These are phyloP conservation scores for Cyberlindnera nakhonratchasimensis DNA, from an alignment of 805 yeast genomes.

Conservation along the genomic window DNA sequence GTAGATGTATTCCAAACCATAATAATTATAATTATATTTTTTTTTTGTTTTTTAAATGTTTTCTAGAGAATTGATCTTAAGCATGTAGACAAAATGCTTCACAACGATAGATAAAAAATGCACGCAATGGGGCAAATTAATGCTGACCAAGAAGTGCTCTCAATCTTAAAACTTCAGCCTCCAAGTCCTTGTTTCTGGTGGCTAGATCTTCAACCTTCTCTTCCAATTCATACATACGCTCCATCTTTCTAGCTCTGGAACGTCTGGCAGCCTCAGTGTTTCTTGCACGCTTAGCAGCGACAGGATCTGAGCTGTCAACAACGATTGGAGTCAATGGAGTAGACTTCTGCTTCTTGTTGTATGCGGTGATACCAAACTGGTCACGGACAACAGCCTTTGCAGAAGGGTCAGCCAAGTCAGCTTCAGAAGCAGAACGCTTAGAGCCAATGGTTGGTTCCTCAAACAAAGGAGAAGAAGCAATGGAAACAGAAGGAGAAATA, in stretches of 20 bases:
- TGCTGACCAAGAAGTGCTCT: conserved; percentile 41
- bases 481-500: background rate
- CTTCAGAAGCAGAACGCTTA: conserved; percentile 27
- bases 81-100: background rate
- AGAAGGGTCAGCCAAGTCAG: conserved; percentile 19
- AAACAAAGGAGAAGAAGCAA: conserved; percentile 10
- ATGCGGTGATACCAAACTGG: conserved; percentile 70
- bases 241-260: conserved; percentile 89
- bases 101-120: background rate
- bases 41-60: conserved; percentile 3
- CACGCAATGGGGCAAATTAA: conserved; percentile 3
- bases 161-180: conserved; percentile 60
- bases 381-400: conserved; percentile 38
- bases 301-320: conserved; percentile 57
- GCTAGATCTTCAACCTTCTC: conserved; percentile 64
- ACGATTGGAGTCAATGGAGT: conserved; percentile 70
- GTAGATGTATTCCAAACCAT: background rate
- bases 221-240: conserved; percentile 82
- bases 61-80: background rate
- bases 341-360: conserved; percentile 73
- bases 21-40: conserved; percentile 1
- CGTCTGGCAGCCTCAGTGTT: conserved; percentile 96
- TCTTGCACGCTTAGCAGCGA: conserved; percentile 83
- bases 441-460: conserved; percentile 3
- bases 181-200: conserved; percentile 54